phyloP scores from a whole-genome alignment of 1,284 basidiomycete species.

The Meira nashicola region DNA sequence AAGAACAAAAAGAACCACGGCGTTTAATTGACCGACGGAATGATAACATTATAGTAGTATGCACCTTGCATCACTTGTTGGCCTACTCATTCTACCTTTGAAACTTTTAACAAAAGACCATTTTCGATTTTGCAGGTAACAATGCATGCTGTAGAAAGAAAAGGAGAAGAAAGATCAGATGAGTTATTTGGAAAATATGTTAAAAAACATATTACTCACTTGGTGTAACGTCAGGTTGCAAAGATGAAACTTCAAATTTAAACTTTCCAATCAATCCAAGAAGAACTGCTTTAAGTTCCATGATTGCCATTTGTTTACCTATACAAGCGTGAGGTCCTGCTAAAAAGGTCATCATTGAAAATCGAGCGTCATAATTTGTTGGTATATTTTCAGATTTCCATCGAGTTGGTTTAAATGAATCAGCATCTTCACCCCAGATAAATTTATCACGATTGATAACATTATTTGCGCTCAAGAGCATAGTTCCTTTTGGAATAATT shows the following conservation, averaged over 20 bases:
- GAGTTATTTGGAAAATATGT: too few relatives aligned
- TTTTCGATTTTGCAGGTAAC: too few relatives aligned
- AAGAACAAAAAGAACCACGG: too few relatives aligned
- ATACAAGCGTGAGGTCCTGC: slow-evolving; percentile 41
- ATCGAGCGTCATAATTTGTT: slow-evolving; percentile 32
- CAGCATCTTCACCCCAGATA: slow-evolving; percentile 34
- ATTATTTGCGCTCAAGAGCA: slow-evolving; percentile 28
- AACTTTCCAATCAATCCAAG: slow-evolving; percentile 34
- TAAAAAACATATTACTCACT: too few relatives aligned
- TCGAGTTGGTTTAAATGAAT: slow-evolving; percentile 35
- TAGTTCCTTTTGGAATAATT: slow-evolving; percentile 32
- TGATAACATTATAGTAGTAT: too few relatives aligned
- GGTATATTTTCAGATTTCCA: slow-evolving; percentile 39
- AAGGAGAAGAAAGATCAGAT: too few relatives aligned
- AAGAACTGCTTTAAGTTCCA: slow-evolving; percentile 36
- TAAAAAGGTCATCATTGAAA: slow-evolving; percentile 38
- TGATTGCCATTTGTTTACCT: slow-evolving; percentile 26
- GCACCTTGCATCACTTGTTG: too few relatives aligned
- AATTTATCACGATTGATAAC: slow-evolving; percentile 33
- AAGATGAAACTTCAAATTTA: slow-evolving; percentile 30
- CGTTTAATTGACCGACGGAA: too few relatives aligned
- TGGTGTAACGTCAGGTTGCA: too few relatives aligned
- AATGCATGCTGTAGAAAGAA: too few relatives aligned
- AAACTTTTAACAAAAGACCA: too few relatives aligned
- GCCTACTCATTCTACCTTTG: too few relatives aligned